phyloP scores from a whole-genome alignment of 2,329 filamentous ascomycete species.

The Aspergillus sp. region DNA sequence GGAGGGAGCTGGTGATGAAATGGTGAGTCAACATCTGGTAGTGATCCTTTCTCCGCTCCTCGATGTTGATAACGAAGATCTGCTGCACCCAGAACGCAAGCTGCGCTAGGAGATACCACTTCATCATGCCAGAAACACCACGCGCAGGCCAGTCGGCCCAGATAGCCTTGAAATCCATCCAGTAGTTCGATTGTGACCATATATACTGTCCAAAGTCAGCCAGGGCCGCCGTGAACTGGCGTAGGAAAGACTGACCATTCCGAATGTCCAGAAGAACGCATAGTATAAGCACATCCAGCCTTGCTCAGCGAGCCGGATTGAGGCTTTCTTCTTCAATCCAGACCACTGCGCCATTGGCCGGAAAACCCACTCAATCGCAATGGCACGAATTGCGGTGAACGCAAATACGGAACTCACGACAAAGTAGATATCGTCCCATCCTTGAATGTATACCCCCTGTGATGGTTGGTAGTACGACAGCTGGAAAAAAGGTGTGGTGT shows the following conservation, averaged over 20 bases:
- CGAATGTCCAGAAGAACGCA: conserved; percentile 74
- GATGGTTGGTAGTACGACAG: conserved; percentile 77
- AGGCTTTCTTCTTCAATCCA: conserved; percentile 76
- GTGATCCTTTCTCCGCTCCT: conserved; percentile 91
- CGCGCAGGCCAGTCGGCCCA: conserved; percentile 85
- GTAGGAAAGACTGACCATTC: conserved; percentile 63
- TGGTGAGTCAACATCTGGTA: conserved; percentile 96
- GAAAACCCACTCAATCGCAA: conserved; percentile 82
- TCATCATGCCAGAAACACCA: conserved; percentile 71
- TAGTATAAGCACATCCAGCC: conserved; percentile 89
- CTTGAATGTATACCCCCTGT: conserved; percentile 70
- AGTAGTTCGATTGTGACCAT: conserved; percentile 75
- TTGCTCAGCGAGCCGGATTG: conserved; percentile 88
- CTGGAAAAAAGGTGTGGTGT: conserved; percentile 84
- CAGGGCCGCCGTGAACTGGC: background rate
- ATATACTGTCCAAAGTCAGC: conserved; percentile 62
- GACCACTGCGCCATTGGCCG: conserved; percentile 70
- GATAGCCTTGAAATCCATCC: conserved; percentile 71
- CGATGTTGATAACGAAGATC: conserved; percentile 90
- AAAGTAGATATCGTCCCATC: conserved; percentile 76
- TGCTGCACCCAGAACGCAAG: conserved; percentile 94
- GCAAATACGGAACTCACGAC: conserved; percentile 76
- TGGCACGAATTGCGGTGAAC: conserved; percentile 83
- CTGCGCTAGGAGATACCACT: conserved; percentile 87
- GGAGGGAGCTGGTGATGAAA: conserved; percentile 79